Evolutionary conservation across 345 rosid species (phyloP).

Genomic region (Aquilaria yunnanensis): DNA sequence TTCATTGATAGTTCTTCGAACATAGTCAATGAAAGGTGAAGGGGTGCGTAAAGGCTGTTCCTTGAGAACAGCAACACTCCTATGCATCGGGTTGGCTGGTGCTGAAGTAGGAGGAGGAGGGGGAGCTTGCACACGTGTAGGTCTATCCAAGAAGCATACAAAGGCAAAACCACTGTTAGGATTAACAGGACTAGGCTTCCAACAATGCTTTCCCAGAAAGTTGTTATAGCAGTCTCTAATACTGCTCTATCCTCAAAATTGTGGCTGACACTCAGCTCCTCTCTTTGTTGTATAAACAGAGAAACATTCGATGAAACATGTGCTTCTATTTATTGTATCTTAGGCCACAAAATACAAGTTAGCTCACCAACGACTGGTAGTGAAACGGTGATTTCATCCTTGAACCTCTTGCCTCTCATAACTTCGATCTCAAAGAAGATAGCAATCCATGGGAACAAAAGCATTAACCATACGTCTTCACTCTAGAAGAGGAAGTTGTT

Average conservation of each 20-base stretch:
- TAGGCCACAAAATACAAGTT: background rate
- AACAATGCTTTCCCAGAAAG: conserved; percentile 18
- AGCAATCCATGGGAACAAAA: too few relatives aligned
- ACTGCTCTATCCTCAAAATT: conserved; percentile 25
- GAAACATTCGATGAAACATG: conserved; percentile 1
- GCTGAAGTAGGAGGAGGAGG: conserved; percentile 24
- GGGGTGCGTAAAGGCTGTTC: conserved; percentile 84
- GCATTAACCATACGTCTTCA: too few relatives aligned
- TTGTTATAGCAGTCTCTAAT: background rate
- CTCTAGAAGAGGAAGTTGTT: too few relatives aligned
- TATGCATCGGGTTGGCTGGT: conserved; percentile 48
- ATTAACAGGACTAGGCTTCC: conserved; percentile 17
- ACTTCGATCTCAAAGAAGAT: conserved; percentile 44
- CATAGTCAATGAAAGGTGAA: conserved; percentile 76
- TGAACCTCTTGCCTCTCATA: conserved; percentile 36
- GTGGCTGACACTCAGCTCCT: conserved; percentile 48
- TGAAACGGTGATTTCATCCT: conserved; percentile 49
- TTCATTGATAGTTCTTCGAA: conserved; percentile 79
- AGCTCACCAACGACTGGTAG: conserved; percentile 76
- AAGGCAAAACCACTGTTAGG: conserved; percentile 13
- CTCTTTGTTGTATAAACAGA: conserved; percentile 55
- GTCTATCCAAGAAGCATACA: conserved; percentile 17
- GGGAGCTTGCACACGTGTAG: conserved; percentile 14
- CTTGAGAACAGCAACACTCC: conserved; percentile 27
- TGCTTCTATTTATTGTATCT: background rate